Percentiles rank a stretch among this genome's conserved stretches.
phyloP scores from a whole-genome alignment of 176 grass and related monocot genomes.

The Juncus effusus region DNA sequence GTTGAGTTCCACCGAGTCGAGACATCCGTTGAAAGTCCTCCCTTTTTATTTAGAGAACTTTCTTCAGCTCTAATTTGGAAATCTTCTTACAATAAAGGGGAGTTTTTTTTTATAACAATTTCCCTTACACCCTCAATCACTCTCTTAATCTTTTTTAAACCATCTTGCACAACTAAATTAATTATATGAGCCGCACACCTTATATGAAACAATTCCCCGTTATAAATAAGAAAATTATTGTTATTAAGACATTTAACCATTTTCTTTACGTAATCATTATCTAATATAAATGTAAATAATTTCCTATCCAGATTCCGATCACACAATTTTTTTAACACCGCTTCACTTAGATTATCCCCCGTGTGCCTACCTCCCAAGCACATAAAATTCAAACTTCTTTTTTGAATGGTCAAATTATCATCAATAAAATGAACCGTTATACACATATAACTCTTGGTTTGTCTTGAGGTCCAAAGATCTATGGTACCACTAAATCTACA shows the following conservation, averaged over 20 bases:
- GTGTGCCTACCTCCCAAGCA: background rate
- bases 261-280: no score
- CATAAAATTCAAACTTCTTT: slow-evolving; percentile 9
- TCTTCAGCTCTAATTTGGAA: background rate
- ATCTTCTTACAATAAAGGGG: background rate
- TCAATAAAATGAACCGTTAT: background rate
- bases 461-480: no score
- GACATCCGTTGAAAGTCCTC: background rate
- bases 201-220: background rate
- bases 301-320: slow-evolving; percentile 14
- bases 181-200: no score
- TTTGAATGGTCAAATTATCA: slow-evolving; percentile 1
- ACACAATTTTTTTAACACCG: background rate
- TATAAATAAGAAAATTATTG: background rate
- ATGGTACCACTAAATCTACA: background rate
- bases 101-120: no score
- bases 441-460: no score
- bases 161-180: no score
- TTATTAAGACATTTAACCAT: background rate
- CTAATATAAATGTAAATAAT: background rate
- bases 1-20: background rate
- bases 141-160: no score
- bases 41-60: background rate
- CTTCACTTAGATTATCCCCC: no score
- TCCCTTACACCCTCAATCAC: no score